phyloP scores from a whole-genome alignment of 2,329 filamentous ascomycete species.

The Penicillium sp. region DNA sequence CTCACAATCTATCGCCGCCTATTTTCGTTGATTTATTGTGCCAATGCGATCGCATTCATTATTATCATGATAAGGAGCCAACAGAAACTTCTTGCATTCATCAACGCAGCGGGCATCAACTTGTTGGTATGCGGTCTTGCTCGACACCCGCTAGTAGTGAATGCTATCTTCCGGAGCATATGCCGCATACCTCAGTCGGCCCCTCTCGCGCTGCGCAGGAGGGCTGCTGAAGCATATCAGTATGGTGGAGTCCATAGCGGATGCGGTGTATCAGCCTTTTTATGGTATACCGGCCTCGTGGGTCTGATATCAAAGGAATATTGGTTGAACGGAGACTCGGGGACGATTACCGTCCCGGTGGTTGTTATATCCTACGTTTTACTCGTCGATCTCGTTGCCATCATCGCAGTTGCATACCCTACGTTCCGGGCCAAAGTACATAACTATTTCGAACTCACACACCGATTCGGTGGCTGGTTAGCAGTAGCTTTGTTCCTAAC shows the following conservation, averaged over 20 bases:
- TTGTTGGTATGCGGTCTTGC: neutral
- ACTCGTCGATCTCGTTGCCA: neutral
- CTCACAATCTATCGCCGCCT: neutral
- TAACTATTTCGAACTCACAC: neutral
- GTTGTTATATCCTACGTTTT: neutral
- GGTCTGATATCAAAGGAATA: neutral
- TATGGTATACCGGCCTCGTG: neutral
- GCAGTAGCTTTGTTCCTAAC: neutral
- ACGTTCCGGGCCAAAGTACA: neutral
- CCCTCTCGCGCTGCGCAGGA: neutral
- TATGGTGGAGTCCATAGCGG: neutral
- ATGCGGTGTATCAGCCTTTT: neutral
- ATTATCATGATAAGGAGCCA: neutral
- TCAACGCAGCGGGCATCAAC: neutral
- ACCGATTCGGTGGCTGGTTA: neutral
- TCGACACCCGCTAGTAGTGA: neutral
- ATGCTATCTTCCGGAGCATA: neutral
- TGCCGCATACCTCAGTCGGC: neutral
- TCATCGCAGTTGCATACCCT: neutral
- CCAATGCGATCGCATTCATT: neutral
- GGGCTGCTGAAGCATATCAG: neutral
- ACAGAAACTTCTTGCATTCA: neutral
- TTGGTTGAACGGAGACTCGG: neutral
- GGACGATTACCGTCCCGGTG: neutral
- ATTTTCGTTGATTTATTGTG: neutral